Conservation (phyloP, 2,329 filamentous ascomycete genomes). For the Venturia asperata region DNA sequence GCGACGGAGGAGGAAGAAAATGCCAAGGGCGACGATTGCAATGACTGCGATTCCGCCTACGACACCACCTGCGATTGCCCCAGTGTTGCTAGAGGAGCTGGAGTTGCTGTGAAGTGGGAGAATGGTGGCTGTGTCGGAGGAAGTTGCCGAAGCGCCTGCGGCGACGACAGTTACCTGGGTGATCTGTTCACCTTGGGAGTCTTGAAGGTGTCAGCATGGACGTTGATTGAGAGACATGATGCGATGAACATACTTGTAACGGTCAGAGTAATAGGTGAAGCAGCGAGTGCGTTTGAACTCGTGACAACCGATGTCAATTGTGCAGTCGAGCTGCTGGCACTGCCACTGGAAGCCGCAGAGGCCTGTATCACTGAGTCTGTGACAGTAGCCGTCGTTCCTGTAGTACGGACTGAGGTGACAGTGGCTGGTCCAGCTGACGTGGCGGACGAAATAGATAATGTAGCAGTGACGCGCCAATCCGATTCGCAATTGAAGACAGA, state of each 20-base stretch:
- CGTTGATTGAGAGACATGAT: not conserved
- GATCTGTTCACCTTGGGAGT: not conserved
- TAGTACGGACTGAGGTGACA: not conserved
- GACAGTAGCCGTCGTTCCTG: not conserved
- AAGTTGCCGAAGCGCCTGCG: not conserved
- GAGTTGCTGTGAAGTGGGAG: slow-evolving; percentile 6
- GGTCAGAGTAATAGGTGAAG: slow-evolving; percentile 1
- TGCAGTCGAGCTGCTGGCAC: not conserved
- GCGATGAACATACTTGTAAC: slow-evolving; percentile 6
- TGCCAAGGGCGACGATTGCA: not conserved
- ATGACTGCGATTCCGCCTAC: slow-evolving; percentile 15
- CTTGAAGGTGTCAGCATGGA: not conserved
- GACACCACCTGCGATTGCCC: slow-evolving; percentile 17
- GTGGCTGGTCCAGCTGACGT: not conserved
- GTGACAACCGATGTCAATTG: not conserved
- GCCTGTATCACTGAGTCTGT: not conserved
- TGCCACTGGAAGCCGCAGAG: not conserved
- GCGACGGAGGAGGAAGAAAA: slow-evolving; percentile 16
- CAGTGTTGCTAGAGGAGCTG: slow-evolving; percentile 6
- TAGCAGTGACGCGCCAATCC: slow-evolving; percentile 10
- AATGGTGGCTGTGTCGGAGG: not conserved
- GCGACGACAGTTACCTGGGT: not conserved
- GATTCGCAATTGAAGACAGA: slow-evolving; percentile 17
- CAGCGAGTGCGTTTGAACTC: not conserved
- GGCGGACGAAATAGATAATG: not conserved